phyloP scores from a whole-genome alignment of 805 yeast genomes.

The Wickerhamomyces mucosus region DNA sequence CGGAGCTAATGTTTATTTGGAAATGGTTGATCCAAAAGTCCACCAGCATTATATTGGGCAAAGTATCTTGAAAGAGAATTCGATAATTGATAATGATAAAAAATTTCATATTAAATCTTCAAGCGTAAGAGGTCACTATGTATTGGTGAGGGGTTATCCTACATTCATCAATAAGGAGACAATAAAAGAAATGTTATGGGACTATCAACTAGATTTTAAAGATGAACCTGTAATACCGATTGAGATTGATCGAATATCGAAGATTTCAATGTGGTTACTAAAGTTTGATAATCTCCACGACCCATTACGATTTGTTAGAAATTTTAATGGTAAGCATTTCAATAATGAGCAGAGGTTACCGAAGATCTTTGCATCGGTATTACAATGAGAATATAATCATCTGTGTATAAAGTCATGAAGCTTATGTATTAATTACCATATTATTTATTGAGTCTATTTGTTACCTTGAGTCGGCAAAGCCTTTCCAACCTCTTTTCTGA shows the following conservation, averaged over 20 bases:
- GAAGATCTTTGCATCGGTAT: too few relatives aligned
- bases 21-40: constrained; percentile 30
- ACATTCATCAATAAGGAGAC: constrained; percentile 28
- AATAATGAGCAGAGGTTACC: too few relatives aligned
- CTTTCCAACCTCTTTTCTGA: constrained; percentile 64
- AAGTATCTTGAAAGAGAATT: constrained; percentile 2
- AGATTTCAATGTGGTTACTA: too few relatives aligned
- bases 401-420: background rate
- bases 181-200: constrained; percentile 34
- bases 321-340: too few relatives aligned
- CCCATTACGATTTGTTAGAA: too few relatives aligned
- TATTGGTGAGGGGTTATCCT: constrained; percentile 39
- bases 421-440: background rate
- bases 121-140: constrained; percentile 25
- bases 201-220: constrained; percentile 32
- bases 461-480: constrained; percentile 29
- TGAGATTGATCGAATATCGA: too few relatives aligned
- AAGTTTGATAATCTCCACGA: too few relatives aligned
- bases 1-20: constrained; percentile 37
- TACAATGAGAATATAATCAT: constrained; percentile 9
- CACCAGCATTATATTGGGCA: constrained; percentile 2
- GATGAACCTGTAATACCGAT: too few relatives aligned
- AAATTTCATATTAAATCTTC: too few relatives aligned
- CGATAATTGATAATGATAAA: background rate
- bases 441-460: too few relatives aligned